phyloP scores from a whole-genome alignment of 768 basidiomycete genomes.

The Boletus subcaerulescens region DNA sequence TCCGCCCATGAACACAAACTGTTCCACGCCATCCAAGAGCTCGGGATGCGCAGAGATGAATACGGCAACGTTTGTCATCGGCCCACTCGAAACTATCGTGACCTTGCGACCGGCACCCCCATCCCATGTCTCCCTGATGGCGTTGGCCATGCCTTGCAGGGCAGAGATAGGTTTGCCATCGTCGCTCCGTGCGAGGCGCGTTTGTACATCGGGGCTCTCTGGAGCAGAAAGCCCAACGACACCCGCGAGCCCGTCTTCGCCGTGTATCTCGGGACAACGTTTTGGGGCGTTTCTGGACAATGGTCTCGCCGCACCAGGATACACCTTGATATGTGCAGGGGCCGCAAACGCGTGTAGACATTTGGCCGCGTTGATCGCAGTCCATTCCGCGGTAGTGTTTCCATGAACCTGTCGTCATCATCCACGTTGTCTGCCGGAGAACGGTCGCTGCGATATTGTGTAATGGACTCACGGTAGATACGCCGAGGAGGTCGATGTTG shows the following conservation, averaged over 20 bases:
- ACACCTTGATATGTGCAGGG: conserved; percentile 52
- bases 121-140: conserved; percentile 55
- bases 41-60: conserved; percentile 61
- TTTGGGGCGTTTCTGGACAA: conserved; percentile 53
- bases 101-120: conserved; percentile 58
- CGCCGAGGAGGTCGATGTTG: conserved; percentile 67
- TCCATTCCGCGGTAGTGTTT: conserved; percentile 62
- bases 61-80: conserved; percentile 80
- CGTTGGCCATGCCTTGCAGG: conserved; percentile 63
- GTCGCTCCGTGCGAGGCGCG: conserved; percentile 43
- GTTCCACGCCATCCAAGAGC: conserved; percentile 45
- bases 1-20: conserved; percentile 83
- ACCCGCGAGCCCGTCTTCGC: conserved; percentile 77
- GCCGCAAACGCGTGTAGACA: conserved; percentile 77
- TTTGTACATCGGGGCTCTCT: conserved; percentile 47
- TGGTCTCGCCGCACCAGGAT: conserved; percentile 68
- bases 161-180: conserved; percentile 49
- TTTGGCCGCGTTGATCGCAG: conserved; percentile 70
- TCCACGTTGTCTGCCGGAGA: neutral
- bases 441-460: neutral
- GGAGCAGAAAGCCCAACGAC: conserved; percentile 69
- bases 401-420: conserved; percentile 65
- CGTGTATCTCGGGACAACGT: conserved; percentile 79
- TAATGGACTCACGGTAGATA: conserved; percentile 67
- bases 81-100: conserved; percentile 72